A percentile compares a stretch with the other conserved stretches of the same genome.
phyloP scores from a whole-genome alignment of 1,284 basidiomycete species.

The Ustilago hordei region DNA sequence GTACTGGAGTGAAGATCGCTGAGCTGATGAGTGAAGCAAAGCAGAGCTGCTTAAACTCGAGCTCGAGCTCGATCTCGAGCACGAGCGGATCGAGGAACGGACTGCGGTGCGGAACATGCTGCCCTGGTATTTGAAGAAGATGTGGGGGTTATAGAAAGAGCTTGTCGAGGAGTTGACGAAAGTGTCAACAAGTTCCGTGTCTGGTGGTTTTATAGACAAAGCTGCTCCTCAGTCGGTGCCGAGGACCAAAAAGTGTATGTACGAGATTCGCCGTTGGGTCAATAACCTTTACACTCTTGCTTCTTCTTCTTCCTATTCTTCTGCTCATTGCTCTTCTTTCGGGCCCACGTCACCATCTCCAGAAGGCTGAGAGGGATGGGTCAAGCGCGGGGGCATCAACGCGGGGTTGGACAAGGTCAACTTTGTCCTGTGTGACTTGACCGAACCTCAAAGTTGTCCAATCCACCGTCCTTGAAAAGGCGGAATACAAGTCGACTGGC shows the following conservation, averaged over 20 bases:
- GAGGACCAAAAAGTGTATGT: neutral
- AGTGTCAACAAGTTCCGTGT: neutral
- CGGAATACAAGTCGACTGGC: neutral
- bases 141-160: neutral
- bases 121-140: neutral
- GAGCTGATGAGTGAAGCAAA: slow-evolving; percentile 20
- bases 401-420: slow-evolving; percentile 2
- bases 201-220: slow-evolving; percentile 1
- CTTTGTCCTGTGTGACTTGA: neutral
- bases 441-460: neutral
- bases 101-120: slow-evolving; percentile 31
- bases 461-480: neutral
- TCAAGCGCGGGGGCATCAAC: neutral
- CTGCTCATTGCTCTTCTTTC: neutral
- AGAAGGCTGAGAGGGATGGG: neutral
- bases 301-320: neutral
- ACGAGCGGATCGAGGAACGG: slow-evolving; percentile 26
- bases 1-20: slow-evolving; percentile 10
- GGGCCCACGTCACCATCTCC: slow-evolving; percentile 1
- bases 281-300: neutral
- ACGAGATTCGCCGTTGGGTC: neutral
- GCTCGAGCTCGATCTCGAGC: slow-evolving; percentile 12
- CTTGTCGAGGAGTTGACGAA: neutral
- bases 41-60: slow-evolving; percentile 14
- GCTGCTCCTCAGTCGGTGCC: neutral